Percentiles rank a stretch among this genome's conserved stretches.
Evolutionary conservation across 768 basidiomycete genomes (phyloP).

Genomic region (Boletus rubroflammeus): DNA sequence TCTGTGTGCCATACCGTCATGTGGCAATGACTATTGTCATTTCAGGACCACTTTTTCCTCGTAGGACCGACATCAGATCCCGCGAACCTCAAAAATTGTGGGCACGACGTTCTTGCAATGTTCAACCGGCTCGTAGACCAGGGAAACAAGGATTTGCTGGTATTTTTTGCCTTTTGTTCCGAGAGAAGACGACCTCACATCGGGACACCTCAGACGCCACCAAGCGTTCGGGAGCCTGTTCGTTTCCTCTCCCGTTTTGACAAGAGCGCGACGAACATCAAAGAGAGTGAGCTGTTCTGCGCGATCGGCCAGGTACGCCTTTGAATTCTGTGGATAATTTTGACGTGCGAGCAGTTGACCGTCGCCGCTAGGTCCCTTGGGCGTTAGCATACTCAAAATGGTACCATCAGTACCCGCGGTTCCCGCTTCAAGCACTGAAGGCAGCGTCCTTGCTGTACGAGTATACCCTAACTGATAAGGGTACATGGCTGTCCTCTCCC

Average conservation of each 20-base stretch:
- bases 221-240: constrained; percentile 32
- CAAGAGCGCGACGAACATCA: constrained; percentile 59
- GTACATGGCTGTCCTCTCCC: constrained; percentile 45
- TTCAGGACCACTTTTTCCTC: constrained; percentile 49
- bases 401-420: constrained; percentile 58
- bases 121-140: constrained; percentile 44
- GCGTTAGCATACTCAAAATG: constrained; percentile 48
- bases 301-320: constrained; percentile 44
- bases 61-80: constrained; percentile 49
- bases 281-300: constrained; percentile 47
- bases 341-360: not conserved
- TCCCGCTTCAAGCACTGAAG: constrained; percentile 46
- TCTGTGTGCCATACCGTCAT: not conserved
- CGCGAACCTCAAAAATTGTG: constrained; percentile 36
- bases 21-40: not conserved
- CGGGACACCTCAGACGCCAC: constrained; percentile 23
- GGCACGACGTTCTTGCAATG: constrained; percentile 34
- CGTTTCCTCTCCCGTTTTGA: constrained; percentile 56
- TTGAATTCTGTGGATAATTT: not conserved
- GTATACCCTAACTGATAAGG: constrained; percentile 53
- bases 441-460: constrained; percentile 47
- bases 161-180: constrained; percentile 17
- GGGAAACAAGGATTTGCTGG: constrained; percentile 43
- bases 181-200: not conserved
- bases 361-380: constrained; percentile 47